Base-by-base conservation (phyloP, 331 rosid species). In the Telfairia occidentalis region DNA sequence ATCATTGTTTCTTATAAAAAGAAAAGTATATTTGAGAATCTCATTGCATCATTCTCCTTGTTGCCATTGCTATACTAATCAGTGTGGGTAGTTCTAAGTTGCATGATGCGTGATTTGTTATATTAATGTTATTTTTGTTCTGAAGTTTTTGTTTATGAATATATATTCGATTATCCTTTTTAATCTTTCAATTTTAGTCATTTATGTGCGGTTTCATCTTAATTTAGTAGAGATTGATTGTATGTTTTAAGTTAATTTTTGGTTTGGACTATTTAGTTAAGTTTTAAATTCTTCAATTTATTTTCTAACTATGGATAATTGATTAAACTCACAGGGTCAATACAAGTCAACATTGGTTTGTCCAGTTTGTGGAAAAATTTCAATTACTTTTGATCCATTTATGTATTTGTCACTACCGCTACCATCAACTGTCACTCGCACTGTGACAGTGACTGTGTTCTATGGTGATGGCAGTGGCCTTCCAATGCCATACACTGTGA, bases 321-420 rank as follows among this genome's bases (percentile, higher is more conserved):
- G 73, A 9, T 64, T 55, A 9, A 57, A 64, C 60, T 63, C 74
- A 60, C 96, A 95, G 99, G 99, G 99, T 80, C 99, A 92, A 87
- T 95, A 95, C 80, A 95, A 95, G 83, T 95, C 99, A 37, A 95
- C 97, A 5, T 82, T 95, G 89, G 97, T 95, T 79, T 95, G 99
- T 84, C 99, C 99, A 29, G 83, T 53, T 21, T 95, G 99, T 78
- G 75, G 85, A 78, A 95, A 95, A 89, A 84, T 95, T 83, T 95
- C 97, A 63, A 90, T 95, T 85, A 95, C 99, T 69, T 92, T 95
- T 48, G 99, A 95, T 76, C 99, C 99, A 34, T 95, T 95, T 86
- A 95, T 95, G 99, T 95, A 95, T 86, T 85, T 95, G 67, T 95
- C 99, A 53, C 53, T 95, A 85, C 99, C 99, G 37, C 84, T 95